Base-by-base conservation (phyloP, 768 basidiomycete genomes). In the Boletus subcaerulescens region DNA sequence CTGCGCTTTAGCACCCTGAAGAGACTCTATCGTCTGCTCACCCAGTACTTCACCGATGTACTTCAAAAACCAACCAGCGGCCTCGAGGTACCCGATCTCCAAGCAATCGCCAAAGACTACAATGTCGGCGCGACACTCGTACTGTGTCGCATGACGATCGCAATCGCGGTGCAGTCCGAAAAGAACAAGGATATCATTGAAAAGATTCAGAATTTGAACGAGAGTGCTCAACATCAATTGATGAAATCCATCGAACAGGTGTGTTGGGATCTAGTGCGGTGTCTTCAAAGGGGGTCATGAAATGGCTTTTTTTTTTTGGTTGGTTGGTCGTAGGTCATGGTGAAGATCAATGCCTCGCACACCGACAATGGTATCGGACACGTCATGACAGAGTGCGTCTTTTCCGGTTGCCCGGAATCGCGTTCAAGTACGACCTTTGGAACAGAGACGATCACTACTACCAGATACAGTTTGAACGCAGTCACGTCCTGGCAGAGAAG, bases 241-340 rank as follows among this genome's bases (percentile, higher is more conserved):
- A 98, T 97, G 95, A 87, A 82, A 71, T 89, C 91, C 39, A 96
- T 97, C 55, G 94, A 97, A 71, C 89, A 91, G 79, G 93, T 91
- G 55, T 50, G 80, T 69, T 36, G n/a, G 15, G 45, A 1, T 7
- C 7, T 35, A 26, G 38, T 40, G 43, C n/a, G 41, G 35, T 38
- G 35, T 24, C 22, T 22, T 56, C 53, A 53, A 46, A 40, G 38
- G 18, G 35, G 45, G 3, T 11, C 38, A 52, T 24, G 47, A 49
- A 47, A 4, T 11, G 3, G 33, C 5, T 33, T 32, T 32, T 32
- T 32, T 22, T 17, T 7, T 26, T 26, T 43, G 22, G 22, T 22
- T 3, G 24, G 24, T 49, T 33, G 18, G 20, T 50, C 22, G 6
- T 60, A 92, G 90, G 82, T 90, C 46, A 93, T 92, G 87, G 77